Percentiles rank a stretch among this genome's conserved stretches.
Conservation (phyloP, 2,329 filamentous ascomycete species). For the Trichoderma koningiopsis region DNA sequence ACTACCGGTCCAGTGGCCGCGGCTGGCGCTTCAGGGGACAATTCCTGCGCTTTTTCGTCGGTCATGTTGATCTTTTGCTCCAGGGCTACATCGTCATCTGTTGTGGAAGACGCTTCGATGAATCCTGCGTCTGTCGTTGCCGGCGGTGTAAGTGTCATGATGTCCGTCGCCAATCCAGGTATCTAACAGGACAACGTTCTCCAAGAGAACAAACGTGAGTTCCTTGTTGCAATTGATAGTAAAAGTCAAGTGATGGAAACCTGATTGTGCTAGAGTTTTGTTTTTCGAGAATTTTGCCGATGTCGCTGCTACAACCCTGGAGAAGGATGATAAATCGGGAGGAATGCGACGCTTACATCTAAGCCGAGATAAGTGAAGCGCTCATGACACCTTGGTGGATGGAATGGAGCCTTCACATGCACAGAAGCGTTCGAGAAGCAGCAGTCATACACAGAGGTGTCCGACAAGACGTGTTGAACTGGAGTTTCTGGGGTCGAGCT, state of each 20-base stretch:
- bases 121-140: not conserved
- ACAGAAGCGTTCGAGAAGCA: not conserved
- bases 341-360: not conserved
- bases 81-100: not conserved
- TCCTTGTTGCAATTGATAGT: not conserved
- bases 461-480: not conserved
- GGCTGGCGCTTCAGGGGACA: not conserved
- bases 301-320: slow-evolving; percentile 1
- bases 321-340: not conserved
- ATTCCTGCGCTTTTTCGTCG: not conserved
- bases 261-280: not conserved
- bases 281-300: not conserved
- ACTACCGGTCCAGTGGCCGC: not conserved
- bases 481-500: not conserved
- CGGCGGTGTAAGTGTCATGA: slow-evolving; percentile 6
- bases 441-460: not conserved
- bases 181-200: not conserved
- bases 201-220: not conserved
- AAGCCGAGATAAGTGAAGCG: not conserved
- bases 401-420: not conserved
- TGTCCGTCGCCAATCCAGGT: not conserved
- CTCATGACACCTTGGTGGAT: not conserved
- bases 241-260: not conserved
- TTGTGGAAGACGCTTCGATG: slow-evolving; percentile 4
- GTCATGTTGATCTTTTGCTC: not conserved